These are phyloP conservation scores for Allium sativum DNA, from an alignment of 106 monocot genomes.

Conservation along the genomic window DNA sequence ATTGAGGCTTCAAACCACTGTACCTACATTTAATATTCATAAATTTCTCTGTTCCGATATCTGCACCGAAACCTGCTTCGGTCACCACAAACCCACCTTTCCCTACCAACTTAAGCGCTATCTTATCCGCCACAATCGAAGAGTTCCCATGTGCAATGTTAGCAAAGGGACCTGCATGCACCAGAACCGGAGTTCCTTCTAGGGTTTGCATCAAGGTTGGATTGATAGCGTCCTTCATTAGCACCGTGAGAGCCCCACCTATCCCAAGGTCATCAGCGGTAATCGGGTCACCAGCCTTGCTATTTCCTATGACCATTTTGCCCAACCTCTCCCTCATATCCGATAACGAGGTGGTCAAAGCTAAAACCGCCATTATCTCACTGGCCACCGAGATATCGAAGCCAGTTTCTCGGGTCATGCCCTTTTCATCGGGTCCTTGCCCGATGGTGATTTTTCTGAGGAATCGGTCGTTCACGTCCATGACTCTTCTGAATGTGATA, in stretches of 20 bases:
- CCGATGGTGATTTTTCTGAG: slow-evolving; percentile 84
- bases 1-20: slow-evolving; percentile 79
- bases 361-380: slow-evolving; percentile 98
- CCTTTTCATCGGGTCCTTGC: slow-evolving; percentile 92
- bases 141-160: slow-evolving; percentile 99
- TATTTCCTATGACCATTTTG: slow-evolving; percentile 83
- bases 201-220: slow-evolving; percentile 98
- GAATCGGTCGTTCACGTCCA: slow-evolving; percentile 96
- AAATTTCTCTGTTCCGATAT: slow-evolving; percentile 96
- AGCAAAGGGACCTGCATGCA: slow-evolving; percentile 99
- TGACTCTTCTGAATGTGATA: slow-evolving; percentile 91
- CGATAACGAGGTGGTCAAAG: slow-evolving; percentile 76
- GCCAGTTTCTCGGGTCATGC: slow-evolving; percentile 79
- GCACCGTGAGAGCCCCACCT: slow-evolving; percentile 88
- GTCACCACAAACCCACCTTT: slow-evolving; percentile 90
- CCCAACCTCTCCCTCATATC: slow-evolving; percentile 98
- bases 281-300: slow-evolving; percentile 77
- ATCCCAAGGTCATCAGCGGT: slow-evolving; percentile 94
- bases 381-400: slow-evolving; percentile 96
- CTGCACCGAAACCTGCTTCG: slow-evolving; percentile 96
- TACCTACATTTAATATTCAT: slow-evolving; percentile 96
- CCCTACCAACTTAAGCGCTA: slow-evolving; percentile 88
- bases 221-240: slow-evolving; percentile 99
- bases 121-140: slow-evolving; percentile 93
- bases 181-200: slow-evolving; percentile 94